These are phyloP conservation scores for Boletus barrowsii DNA, from an alignment of 768 basidiomycete genomes.

Conservation along the genomic window DNA sequence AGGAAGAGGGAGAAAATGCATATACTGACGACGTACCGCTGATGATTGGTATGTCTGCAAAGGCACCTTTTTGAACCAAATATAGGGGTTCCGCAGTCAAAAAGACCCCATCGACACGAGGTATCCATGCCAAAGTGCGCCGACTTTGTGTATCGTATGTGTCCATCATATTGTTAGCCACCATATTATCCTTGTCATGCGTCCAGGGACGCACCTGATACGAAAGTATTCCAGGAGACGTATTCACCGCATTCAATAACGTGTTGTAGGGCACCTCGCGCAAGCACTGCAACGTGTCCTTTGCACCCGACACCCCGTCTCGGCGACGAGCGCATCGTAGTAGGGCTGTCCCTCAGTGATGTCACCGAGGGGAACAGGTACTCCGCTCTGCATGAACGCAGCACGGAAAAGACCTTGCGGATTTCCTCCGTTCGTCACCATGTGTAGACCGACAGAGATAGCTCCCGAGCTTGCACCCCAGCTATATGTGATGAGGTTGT, in stretches of 20 bases:
- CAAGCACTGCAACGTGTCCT: constrained; percentile 33
- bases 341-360: constrained; percentile 21
- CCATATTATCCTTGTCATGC: too few relatives aligned
- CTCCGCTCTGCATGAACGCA: constrained; percentile 42
- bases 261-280: constrained; percentile 26
- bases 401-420: constrained; percentile 25
- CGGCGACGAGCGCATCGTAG: constrained; percentile 30
- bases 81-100: constrained; percentile 31
- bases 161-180: too few relatives aligned
- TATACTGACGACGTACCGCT: neutral
- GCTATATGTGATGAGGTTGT: constrained; percentile 5
- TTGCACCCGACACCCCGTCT: constrained; percentile 25
- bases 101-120: constrained; percentile 39
- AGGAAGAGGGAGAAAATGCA: too few relatives aligned
- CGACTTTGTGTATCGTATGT: neutral
- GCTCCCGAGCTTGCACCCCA: constrained; percentile 33
- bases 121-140: constrained; percentile 28
- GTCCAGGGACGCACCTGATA: constrained; percentile 23
- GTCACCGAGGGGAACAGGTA: constrained; percentile 25
- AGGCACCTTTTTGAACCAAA: constrained; percentile 31
- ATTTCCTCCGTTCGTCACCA: constrained; percentile 25
- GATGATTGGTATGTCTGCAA: constrained; percentile 7
- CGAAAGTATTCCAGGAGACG: constrained; percentile 29
- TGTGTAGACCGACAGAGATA: constrained; percentile 31
- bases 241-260: constrained; percentile 32